phyloP scores from a whole-genome alignment of 345 rosid species.

The Rhodamnia argentea region DNA sequence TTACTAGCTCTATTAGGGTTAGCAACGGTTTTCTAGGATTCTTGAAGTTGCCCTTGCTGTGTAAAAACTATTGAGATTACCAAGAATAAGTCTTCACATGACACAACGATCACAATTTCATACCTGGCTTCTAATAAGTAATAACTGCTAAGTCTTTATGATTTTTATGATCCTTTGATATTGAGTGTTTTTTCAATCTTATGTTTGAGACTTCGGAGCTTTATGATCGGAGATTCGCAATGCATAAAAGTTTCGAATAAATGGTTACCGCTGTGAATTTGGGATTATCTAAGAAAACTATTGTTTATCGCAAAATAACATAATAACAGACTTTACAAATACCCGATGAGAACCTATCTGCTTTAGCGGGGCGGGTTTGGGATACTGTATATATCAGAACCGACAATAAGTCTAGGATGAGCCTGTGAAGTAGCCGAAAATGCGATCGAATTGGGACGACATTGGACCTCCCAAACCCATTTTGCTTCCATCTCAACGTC shows the following conservation, averaged over 20 bases:
- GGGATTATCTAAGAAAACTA: background rate
- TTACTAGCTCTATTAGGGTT: background rate
- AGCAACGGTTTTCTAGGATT: background rate
- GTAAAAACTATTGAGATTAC: background rate
- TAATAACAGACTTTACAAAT: accelerated
- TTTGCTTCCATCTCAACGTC: background rate
- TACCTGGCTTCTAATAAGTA: too few relatives aligned
- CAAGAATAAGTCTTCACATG: background rate
- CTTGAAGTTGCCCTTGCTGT: background rate
- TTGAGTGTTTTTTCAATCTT: background rate
- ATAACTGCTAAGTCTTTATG: too few relatives aligned
- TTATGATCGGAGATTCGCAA: background rate
- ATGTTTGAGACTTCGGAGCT: background rate
- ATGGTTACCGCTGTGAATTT: background rate
- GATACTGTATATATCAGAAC: too few relatives aligned
- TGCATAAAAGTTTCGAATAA: background rate
- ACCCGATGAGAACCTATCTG: background rate
- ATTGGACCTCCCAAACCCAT: background rate
- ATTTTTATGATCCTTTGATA: background rate
- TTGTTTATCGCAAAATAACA: background rate
- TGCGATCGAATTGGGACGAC: background rate
- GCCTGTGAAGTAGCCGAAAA: too few relatives aligned
- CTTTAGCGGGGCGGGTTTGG: background rate
- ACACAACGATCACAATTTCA: too few relatives aligned
- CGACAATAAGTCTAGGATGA: too few relatives aligned